Conservation (phyloP, 768 basidiomycete species). For the Tulasnella sp. region DNA sequence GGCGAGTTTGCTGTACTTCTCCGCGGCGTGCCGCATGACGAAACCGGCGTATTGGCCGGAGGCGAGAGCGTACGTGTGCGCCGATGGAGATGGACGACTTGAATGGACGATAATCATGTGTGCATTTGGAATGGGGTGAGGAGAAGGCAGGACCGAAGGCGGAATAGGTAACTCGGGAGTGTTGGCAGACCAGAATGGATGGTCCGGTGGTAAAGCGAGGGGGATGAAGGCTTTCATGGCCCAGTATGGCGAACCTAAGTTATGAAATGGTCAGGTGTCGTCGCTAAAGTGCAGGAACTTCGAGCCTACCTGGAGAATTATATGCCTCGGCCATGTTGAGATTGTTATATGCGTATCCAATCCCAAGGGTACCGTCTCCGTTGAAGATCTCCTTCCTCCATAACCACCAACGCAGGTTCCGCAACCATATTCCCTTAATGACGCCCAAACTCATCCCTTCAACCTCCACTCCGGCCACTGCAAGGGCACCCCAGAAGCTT, state of each 20-base stretch:
- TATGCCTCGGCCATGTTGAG: constrained; percentile 53
- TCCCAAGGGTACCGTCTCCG: constrained; percentile 64
- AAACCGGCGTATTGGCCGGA: constrained; percentile 66
- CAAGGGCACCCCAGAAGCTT: constrained; percentile 70
- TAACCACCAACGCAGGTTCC: constrained; percentile 70
- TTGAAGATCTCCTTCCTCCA: constrained; percentile 45
- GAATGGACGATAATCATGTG: constrained; percentile 61
- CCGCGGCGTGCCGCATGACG: constrained; percentile 66
- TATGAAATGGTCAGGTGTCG: background rate
- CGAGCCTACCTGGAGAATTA: constrained; percentile 53
- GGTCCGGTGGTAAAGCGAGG: constrained; percentile 57
- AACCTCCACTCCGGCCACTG: constrained; percentile 56
- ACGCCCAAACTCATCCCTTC: constrained; percentile 45
- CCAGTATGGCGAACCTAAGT: constrained; percentile 66
- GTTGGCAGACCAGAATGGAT: constrained; percentile 61
- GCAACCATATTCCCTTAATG: constrained; percentile 65
- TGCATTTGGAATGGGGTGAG: constrained; percentile 56
- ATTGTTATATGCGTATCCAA: constrained; percentile 41
- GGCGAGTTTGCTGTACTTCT: constrained; percentile 74
- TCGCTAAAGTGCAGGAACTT: background rate
- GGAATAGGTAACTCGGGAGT: constrained; percentile 63
- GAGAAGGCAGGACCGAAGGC: constrained; percentile 44
- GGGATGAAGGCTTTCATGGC: constrained; percentile 72
- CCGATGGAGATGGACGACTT: constrained; percentile 40
- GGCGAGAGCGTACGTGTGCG: constrained; percentile 66